Conservation (phyloP, 1,284 basidiomycete genomes). For the Leccinum glutinopallens region DNA sequence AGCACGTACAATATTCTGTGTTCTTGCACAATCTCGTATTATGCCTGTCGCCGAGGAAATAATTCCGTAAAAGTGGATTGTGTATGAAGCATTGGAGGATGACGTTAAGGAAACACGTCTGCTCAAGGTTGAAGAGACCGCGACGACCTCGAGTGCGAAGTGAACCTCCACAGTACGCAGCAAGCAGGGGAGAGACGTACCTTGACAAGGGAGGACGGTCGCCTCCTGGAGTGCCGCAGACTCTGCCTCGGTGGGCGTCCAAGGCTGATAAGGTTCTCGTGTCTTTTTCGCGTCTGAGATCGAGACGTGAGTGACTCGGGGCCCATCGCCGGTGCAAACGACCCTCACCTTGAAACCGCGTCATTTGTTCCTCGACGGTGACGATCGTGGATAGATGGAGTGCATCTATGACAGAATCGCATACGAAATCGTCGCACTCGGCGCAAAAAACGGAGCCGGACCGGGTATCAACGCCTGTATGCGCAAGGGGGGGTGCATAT, state of each 20-base stretch:
- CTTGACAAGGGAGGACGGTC: slow-evolving; percentile 61
- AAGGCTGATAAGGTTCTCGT: slow-evolving; percentile 49
- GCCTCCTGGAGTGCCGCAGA: slow-evolving; percentile 38
- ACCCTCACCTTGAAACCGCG: slow-evolving; percentile 47
- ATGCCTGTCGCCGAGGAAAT: slow-evolving; percentile 89
- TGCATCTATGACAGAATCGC: slow-evolving; percentile 46
- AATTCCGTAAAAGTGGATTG: slow-evolving; percentile 90
- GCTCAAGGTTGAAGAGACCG: slow-evolving; percentile 89
- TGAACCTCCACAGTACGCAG: slow-evolving; percentile 8
- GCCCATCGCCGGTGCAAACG: neutral
- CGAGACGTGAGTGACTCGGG: neutral
- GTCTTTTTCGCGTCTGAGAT: slow-evolving; percentile 40
- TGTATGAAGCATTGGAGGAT: slow-evolving; percentile 92
- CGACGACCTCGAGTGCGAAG: slow-evolving; percentile 61
- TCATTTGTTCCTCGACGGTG: slow-evolving; percentile 52
- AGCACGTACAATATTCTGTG: slow-evolving; percentile 80
- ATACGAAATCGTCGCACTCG: slow-evolving; percentile 61
- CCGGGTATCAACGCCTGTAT: slow-evolving; percentile 57
- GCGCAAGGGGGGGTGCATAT: neutral
- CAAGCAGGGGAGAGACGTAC: slow-evolving; percentile 40
- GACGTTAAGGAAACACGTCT: slow-evolving; percentile 95
- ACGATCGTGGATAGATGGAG: slow-evolving; percentile 42
- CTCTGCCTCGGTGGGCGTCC: slow-evolving; percentile 44
- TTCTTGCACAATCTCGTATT: slow-evolving; percentile 68
- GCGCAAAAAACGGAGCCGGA: slow-evolving; percentile 62